Evolutionary conservation across 805 yeast genomes (phyloP), one percentile per base, ranked within the genome.

Genomic region (Barnettozyma salicaria): DNA sequence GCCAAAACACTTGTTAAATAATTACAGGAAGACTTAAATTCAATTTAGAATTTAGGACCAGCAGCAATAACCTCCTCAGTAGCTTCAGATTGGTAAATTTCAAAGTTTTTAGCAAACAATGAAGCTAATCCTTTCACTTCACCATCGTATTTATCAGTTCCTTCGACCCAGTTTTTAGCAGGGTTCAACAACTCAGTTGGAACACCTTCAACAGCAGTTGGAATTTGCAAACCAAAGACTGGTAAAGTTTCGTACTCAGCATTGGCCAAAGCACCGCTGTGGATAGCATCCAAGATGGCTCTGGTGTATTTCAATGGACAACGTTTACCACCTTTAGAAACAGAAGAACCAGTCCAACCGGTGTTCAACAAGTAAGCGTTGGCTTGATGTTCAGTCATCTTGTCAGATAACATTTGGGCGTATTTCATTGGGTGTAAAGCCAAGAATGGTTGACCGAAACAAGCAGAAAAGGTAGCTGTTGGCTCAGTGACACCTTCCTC

Each of bases 401-500:
- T 90, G 63, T 86, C 90, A 39, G 95, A 80, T 56, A 90, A 76
- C 79, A 90, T 95, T 65, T 86, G 85, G 31, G 97, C 97, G 65
- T 90, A 90, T 65, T 80, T 82, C 89, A 90, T 90, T 64, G 98
- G 98, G 67, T 90, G 98, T 64, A 90, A 72, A 24, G 90, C 97
- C 67, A 90, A 73, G 83, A 90, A 90, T 48, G 98, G 98, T 72
- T 90, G 97, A 60, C 97, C 98, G 64, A 89, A 90, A 72, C 98
- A 90, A 37, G 98, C 96, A 44, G 96, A 85, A 78, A 90, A 90
- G 14, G 96, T 87, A 40, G 97, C 96, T 65, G 85, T 88, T 45
- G 98, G 97, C 70, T 90, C 97, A 45, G 97, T 89, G 49, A 90
- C 86, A 66, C 98, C 98, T 64, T 86, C 94, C 69, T 90, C 98